Evolutionary conservation across 257 asterid species (phyloP), one percentile per base, ranked within the genome.

Genomic region (Pogostemon cablin): DNA sequence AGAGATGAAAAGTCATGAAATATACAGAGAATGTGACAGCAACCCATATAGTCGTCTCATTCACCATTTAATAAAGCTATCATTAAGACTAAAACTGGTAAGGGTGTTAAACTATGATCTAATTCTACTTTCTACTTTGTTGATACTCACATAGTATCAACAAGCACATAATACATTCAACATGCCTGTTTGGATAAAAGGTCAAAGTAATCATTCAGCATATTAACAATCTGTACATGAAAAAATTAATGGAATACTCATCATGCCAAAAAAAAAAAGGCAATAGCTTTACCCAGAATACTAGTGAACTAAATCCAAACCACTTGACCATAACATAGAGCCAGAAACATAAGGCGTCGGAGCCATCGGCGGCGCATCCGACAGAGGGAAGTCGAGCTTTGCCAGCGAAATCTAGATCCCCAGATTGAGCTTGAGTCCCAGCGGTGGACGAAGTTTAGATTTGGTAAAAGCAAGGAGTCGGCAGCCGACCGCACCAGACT

Each of bases 11-110:
- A 44, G 17, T 15, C 20, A 3, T 43, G 55, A 56, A 46, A 8
- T 32, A 20, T 41, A 68, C 40, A 8, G 12, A 54, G 43, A 54
- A 68, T 17, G 20, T 9, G 63, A 9, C 38, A 52, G 35, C 67
- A 35, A 42, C 12, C 59, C 7, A n/a, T 4, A 38, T 52, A 2
- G 20, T 15, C 2, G 47, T 6, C 47, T 15, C 46, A 35, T 55
- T 65, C n/a, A 56, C 41, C 72, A 47, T 65, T 73, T 49, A 48
- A 57, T 60, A 9, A 35, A 60, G 61, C 15, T 48, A 61, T 15
- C 54, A 1, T 39, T 4, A 8, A 38, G 25, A 58, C 38, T 50
- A n/a, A 47, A 62, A 64, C 53, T 34, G 54, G 35, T 41, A 68
- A 55, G 57, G n/a, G 43, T 37, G 38, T 53, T 4, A 50, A 62